Conservation (phyloP, 805 yeast species). For the Maudiozyma barnettii region DNA sequence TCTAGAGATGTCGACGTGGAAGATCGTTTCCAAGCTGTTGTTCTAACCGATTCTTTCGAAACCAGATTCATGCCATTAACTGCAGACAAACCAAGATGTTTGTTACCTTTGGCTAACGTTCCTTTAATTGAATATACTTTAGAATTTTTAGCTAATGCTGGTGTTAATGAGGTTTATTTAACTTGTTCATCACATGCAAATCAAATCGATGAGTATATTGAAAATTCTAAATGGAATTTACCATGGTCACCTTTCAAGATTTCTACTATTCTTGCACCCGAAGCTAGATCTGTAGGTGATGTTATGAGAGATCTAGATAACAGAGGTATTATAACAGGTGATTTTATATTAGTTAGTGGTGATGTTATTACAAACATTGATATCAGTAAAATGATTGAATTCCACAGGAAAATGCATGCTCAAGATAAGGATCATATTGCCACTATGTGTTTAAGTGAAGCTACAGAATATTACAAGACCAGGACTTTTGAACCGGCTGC, state of each 20-base stretch:
- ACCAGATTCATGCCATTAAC: constrained; percentile 91
- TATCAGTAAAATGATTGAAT: constrained; percentile 58
- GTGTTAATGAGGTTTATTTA: constrained; percentile 80
- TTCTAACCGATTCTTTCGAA: constrained; percentile 87
- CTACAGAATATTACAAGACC: constrained; percentile 75
- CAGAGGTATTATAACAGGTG: constrained; percentile 81
- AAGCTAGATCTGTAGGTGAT: constrained; percentile 89
- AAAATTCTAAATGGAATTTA: constrained; percentile 56
- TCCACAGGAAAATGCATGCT: constrained; percentile 62
- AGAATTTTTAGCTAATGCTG: constrained; percentile 85
- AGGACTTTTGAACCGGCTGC: constrained; percentile 80
- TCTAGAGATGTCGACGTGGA: constrained; percentile 47
- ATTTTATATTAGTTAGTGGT: constrained; percentile 83
- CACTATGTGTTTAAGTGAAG: constrained; percentile 86
- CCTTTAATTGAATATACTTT: constrained; percentile 92
- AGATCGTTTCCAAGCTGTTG: constrained; percentile 84
- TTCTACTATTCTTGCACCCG: constrained; percentile 71
- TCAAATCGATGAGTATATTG: constrained; percentile 75
- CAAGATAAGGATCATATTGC: constrained; percentile 84
- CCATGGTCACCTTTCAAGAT: constrained; percentile 74
- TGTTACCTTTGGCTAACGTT: constrained; percentile 83
- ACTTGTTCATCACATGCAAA: constrained; percentile 90
- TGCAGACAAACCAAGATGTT: constrained; percentile 75
- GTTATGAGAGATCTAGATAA: constrained; percentile 94
- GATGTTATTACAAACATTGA: constrained; percentile 93